Evolutionary conservation across 805 yeast species (phyloP), one percentile per base, ranked within the genome.

Genomic region (Kuraishia molischiana): DNA sequence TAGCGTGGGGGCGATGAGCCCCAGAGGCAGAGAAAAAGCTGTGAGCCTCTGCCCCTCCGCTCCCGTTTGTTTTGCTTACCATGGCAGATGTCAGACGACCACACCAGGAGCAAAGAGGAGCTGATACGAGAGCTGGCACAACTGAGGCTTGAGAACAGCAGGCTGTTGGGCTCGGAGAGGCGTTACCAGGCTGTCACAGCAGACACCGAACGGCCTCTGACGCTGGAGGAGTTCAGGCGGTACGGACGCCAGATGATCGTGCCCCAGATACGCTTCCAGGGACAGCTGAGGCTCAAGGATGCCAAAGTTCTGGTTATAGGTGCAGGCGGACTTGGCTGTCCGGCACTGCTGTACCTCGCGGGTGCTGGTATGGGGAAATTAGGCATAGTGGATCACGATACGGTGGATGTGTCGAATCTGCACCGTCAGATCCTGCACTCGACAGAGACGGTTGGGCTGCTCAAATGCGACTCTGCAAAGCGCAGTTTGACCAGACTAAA

Each of bases 201-300:
- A 26, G 19, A n/a, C 28, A 29, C 14, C 15, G 32, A 36, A 3
- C 36, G 22, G 18, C 45, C 44, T 4, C 38, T 66, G 36, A 45
- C 75, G 2, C 54, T 71, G 15, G 84, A 79, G 29, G 98, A 92
- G 54, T 87, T 78, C 54, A 60, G 57, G 22, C 62, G 97, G 28
- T 92, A 92, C 57, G 97, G 99, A 3, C 70, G 99, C 38, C 98
- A 92, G 52, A 82, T 92, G 90, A 77, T 89, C 19, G 96, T 92
- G 2, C 92, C 95, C 3, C 82, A 75, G 41, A 65, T 87, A 36
- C 85, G 87, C 1, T 37, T 60, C 3, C 41, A 57, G 2, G 69
- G 77, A 2, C 99, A 92, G 54, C 37, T 69, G 5, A 62, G 59
- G 32, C 57, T 92, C 34, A 79, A 77, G 44, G 46, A 56, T 0